Evolutionary conservation across 2,329 filamentous ascomycete species (phyloP).

Genomic region (Mollisia scopiformis): DNA sequence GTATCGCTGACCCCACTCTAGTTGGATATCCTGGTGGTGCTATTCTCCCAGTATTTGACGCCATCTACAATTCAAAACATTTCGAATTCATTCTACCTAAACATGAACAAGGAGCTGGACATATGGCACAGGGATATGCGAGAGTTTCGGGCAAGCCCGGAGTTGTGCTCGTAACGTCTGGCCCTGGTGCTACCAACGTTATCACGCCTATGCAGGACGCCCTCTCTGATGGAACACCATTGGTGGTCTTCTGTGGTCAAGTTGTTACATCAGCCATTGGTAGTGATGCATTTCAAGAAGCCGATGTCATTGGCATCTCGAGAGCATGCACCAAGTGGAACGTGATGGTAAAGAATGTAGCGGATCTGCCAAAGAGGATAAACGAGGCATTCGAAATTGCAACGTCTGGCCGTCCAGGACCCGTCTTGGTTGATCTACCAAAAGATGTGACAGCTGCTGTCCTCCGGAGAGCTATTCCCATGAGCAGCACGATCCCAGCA

Average conservation of each 20-base stretch:
- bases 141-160: constrained; percentile 91
- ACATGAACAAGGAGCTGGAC: constrained; percentile 96
- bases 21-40: constrained; percentile 93
- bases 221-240: constrained; percentile 89
- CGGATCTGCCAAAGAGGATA: constrained; percentile 89
- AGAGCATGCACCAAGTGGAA: constrained; percentile 99
- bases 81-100: constrained; percentile 95
- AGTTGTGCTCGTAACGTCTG: constrained; percentile 95
- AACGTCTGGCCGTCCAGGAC: constrained; percentile 89
- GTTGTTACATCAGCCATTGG: constrained; percentile 89
- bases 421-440: constrained; percentile 92
- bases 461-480: constrained; percentile 80
- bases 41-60: constrained; percentile 97
- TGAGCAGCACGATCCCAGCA: constrained; percentile 60
- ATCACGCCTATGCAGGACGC: constrained; percentile 97
- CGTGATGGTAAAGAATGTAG: constrained; percentile 95
- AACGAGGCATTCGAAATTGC: constrained; percentile 99
- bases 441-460: constrained; percentile 94
- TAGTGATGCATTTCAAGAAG: constrained; percentile 96
- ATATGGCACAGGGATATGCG: constrained; percentile 98
- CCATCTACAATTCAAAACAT: constrained; percentile 96
- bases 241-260: constrained; percentile 96
- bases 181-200: constrained; percentile 94
- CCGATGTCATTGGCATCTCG: constrained; percentile 91
- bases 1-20: constrained; percentile 38